Evolutionary conservation across 192 early-diverging fungal genomes (phyloP).

Genomic region (Umbelopsis sp.): DNA sequence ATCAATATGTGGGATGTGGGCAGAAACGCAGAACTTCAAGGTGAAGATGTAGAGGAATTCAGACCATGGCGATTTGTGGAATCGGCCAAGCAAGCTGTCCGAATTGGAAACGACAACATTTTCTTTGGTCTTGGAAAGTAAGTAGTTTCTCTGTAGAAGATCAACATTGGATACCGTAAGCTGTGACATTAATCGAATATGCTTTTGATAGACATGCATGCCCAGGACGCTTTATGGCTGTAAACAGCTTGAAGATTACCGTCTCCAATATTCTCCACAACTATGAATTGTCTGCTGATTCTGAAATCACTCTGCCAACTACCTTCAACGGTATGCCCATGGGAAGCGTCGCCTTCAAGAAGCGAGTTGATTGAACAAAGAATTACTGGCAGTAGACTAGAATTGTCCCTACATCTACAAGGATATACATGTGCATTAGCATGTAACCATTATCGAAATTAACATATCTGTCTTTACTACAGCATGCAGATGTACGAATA

Average conservation of each 20-base stretch:
- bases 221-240: constrained; percentile 42
- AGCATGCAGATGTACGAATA: background rate
- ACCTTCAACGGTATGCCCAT: background rate
- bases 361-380: background rate
- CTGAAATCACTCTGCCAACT: background rate
- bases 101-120: constrained; percentile 35
- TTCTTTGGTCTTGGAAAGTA: constrained; percentile 46
- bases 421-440: too few species aligned
- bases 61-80: constrained; percentile 40
- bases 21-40: constrained; percentile 22
- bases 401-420: too few species aligned
- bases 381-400: too few species aligned
- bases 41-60: constrained; percentile 31
- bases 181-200: background rate
- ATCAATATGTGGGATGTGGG: constrained; percentile 31
- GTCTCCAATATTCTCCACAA: background rate
- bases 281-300: background rate
- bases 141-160: background rate
- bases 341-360: background rate
- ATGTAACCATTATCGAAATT: too few species aligned
- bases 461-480: too few species aligned
- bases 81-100: constrained; percentile 30
- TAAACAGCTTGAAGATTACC: background rate
- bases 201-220: constrained; percentile 40
- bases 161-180: background rate